A percentile compares a stretch with the other conserved stretches of the same genome.
Conservation (phyloP, 768 basidiomycete species). For the Mycena maculata region DNA sequence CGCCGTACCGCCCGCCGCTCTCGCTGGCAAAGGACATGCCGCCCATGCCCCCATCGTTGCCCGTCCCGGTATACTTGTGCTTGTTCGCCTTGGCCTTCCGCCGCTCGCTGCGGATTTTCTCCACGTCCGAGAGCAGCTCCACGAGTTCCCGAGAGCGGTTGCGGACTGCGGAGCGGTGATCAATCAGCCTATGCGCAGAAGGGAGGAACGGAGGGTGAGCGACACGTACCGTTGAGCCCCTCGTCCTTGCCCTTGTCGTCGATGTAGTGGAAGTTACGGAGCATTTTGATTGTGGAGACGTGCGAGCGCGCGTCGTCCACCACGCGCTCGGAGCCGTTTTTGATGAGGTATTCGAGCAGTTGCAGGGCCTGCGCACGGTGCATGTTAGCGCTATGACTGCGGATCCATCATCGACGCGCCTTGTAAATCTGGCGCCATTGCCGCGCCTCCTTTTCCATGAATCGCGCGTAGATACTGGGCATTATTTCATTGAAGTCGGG, state of each 20-base stretch:
- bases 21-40: slow-evolving; percentile 62
- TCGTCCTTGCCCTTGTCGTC: slow-evolving; percentile 99
- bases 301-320: slow-evolving; percentile 98
- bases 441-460: slow-evolving; percentile 98
- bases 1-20: slow-evolving; percentile 60
- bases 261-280: slow-evolving; percentile 97
- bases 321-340: slow-evolving; percentile 96
- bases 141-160: slow-evolving; percentile 94
- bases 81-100: slow-evolving; percentile 93
- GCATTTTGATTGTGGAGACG: slow-evolving; percentile 95
- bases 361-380: slow-evolving; percentile 75
- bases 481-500: slow-evolving; percentile 99
- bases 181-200: background rate
- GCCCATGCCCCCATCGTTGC: slow-evolving; percentile 77
- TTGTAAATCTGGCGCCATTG: slow-evolving; percentile 99
- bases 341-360: slow-evolving; percentile 94
- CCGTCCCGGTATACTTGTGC: slow-evolving; percentile 89
- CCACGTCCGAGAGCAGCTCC: slow-evolving; percentile 92
- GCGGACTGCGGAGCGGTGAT: slow-evolving; percentile 69
- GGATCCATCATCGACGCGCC: slow-evolving; percentile 54
- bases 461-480: slow-evolving; percentile 94
- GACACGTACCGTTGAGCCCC: slow-evolving; percentile 93
- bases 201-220: background rate
- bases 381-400: background rate
- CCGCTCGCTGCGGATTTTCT: slow-evolving; percentile 88